phyloP scores from a whole-genome alignment of 2,329 filamentous ascomycete species.

The Cladophialophora exuberans region DNA sequence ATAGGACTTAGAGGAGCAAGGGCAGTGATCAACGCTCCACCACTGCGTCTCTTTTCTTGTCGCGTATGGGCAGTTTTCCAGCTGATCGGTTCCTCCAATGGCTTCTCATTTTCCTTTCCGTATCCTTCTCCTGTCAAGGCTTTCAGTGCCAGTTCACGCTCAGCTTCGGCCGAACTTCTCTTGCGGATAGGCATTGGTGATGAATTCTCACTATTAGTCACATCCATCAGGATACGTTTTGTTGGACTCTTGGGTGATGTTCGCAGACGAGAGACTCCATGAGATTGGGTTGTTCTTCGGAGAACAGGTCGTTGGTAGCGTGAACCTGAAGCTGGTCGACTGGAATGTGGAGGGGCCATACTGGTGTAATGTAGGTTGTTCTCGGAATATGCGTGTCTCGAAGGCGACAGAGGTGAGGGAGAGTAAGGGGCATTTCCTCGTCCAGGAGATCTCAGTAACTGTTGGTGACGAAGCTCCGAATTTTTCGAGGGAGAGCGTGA shows the following conservation, averaged over 20 bases:
- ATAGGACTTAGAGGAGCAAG: slow-evolving; percentile 70
- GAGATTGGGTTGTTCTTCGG: slow-evolving; percentile 43
- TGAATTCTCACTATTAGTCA: slow-evolving; percentile 72
- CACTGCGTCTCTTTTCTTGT: slow-evolving; percentile 54
- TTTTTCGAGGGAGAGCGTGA: slow-evolving; percentile 91
- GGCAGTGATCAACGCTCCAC: slow-evolving; percentile 53
- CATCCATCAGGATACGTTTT: slow-evolving; percentile 73
- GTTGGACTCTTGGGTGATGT: slow-evolving; percentile 80
- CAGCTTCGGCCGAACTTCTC: slow-evolving; percentile 45
- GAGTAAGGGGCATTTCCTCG: slow-evolving; percentile 52
- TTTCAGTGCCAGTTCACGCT: slow-evolving; percentile 52
- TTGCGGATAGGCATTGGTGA: slow-evolving; percentile 48
- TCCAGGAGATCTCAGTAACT: slow-evolving; percentile 54
- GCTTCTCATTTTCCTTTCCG: slow-evolving; percentile 33
- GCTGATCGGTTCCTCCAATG: slow-evolving; percentile 25
- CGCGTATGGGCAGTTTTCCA: slow-evolving; percentile 46
- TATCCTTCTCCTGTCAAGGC: slow-evolving; percentile 37
- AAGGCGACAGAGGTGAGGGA: slow-evolving; percentile 62
- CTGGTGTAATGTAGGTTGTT: slow-evolving; percentile 55
- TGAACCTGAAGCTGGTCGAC: slow-evolving; percentile 67
- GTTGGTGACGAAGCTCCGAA: slow-evolving; percentile 61
- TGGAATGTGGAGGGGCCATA: slow-evolving; percentile 59
- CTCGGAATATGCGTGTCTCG: slow-evolving; percentile 56
- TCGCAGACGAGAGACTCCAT: slow-evolving; percentile 57
- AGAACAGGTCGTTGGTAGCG: slow-evolving; percentile 58